Conservation (phyloP, 495 filamentous ascomycete species). For the Acidiella bohemica region DNA sequence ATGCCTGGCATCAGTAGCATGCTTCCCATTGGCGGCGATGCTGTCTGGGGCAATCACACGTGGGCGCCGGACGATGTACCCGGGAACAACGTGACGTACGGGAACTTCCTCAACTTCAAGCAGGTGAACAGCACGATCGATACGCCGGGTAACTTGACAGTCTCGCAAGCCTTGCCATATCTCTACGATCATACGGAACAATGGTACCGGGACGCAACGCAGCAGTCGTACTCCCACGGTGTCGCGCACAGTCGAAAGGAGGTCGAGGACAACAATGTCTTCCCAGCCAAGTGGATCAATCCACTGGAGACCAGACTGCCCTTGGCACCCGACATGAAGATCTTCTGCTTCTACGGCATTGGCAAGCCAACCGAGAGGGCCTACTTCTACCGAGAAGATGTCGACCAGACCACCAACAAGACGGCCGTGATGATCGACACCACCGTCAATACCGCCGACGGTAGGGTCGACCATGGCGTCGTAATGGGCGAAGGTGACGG, state of each 20-base stretch:
- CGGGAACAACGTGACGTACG: conserved; percentile 56
- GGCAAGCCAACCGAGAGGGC: conserved; percentile 82
- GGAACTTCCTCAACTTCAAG: conserved; percentile 79
- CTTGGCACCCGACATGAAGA: conserved; percentile 77
- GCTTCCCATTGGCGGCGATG: conserved; percentile 90
- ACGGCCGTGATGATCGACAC: conserved; percentile 90
- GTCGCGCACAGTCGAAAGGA: conserved; percentile 68
- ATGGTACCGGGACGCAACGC: conserved; percentile 69
- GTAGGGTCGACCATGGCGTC: conserved; percentile 62
- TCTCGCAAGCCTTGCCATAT: conserved; percentile 61
- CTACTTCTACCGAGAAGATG: conserved; percentile 76
- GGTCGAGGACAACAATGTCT: conserved; percentile 74
- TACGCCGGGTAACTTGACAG: conserved; percentile 58
- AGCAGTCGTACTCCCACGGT: conserved; percentile 69
- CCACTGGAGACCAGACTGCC: conserved; percentile 84
- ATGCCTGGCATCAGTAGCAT: conserved; percentile 96
- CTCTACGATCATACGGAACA: conserved; percentile 61
- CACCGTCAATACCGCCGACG: conserved; percentile 43
- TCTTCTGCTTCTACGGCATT: conserved; percentile 95
- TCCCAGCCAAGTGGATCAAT: conserved; percentile 83
- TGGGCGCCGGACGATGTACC: conserved; percentile 83
- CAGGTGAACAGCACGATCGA: conserved; percentile 39
- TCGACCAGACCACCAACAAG: conserved; percentile 37
- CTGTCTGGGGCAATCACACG: conserved; percentile 81
- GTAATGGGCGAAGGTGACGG: conserved; percentile 90